These are phyloP conservation scores for Fusarium nelsonii DNA, from an alignment of 2,329 filamentous ascomycete genomes.

Conservation along the genomic window DNA sequence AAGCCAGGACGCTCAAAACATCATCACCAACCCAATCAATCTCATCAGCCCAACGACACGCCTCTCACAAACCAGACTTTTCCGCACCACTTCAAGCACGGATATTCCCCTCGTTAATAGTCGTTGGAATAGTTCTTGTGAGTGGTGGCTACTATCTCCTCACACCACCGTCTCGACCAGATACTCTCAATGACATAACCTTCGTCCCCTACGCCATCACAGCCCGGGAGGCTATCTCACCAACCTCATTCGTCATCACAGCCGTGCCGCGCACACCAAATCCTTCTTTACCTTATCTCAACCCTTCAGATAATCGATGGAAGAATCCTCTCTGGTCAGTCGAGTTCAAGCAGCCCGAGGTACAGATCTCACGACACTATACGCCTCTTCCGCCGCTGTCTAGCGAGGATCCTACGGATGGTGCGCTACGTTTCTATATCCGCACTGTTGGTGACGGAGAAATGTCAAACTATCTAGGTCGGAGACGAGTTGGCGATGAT, in stretches of 20 bases:
- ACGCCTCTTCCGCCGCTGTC: conserved; percentile 79
- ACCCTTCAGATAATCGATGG: conserved; percentile 45
- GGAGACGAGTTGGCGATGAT: conserved; percentile 69
- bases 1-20: neutral
- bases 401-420: conserved; percentile 49
- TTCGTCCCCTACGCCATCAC: conserved; percentile 77
- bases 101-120: conserved; percentile 40
- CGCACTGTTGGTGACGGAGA: conserved; percentile 84
- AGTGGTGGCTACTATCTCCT: conserved; percentile 47
- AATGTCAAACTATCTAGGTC: conserved; percentile 83
- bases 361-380: conserved; percentile 93
- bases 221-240: conserved; percentile 71
- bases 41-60: conserved; percentile 1
- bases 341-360: conserved; percentile 92
- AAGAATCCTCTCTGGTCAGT: conserved; percentile 82
- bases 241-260: conserved; percentile 76
- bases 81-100: conserved; percentile 56
- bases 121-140: conserved; percentile 42
- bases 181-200: conserved; percentile 66
- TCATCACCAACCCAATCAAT: conserved; percentile 3
- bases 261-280: conserved; percentile 60
- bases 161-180: conserved; percentile 40
- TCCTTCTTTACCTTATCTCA: conserved; percentile 48
- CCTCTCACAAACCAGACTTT: conserved; percentile 53
- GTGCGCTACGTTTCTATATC: conserved; percentile 78